Percentiles rank a stretch among this genome's conserved stretches.
These are phyloP conservation scores for Coemansia sp. DNA, from an alignment of 192 early-diverging fungal species.

Conservation along the genomic window DNA sequence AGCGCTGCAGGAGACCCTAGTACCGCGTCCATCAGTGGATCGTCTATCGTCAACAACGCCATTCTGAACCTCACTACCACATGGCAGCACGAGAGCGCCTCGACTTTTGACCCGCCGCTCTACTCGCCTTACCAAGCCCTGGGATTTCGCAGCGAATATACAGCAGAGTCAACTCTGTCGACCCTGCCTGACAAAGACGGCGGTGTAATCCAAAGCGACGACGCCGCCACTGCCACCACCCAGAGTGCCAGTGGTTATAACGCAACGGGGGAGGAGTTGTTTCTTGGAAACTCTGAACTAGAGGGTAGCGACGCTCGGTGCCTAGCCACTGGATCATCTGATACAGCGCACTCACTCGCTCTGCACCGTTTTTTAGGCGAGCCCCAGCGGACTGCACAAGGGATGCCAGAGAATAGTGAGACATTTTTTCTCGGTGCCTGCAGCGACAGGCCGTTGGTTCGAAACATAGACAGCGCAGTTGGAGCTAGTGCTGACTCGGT, in stretches of 20 bases:
- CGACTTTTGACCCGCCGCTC: constrained; percentile 14
- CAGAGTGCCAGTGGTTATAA: neutral
- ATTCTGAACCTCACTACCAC: constrained; percentile 37
- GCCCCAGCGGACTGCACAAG: constrained; percentile 28
- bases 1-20: neutral
- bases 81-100: constrained; percentile 21
- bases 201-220: neutral
- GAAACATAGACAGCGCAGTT: neutral
- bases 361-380: constrained; percentile 41
- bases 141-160: constrained; percentile 16
- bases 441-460: neutral
- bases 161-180: constrained; percentile 2
- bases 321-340: neutral
- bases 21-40: constrained; percentile 20
- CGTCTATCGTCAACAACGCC: constrained; percentile 46
- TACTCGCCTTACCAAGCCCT: constrained; percentile 17
- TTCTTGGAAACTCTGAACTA: neutral
- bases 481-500: neutral
- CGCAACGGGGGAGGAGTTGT: neutral
- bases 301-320: neutral
- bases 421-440: neutral
- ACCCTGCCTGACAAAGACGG: neutral
- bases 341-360: constrained; percentile 2
- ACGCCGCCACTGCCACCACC: neutral
- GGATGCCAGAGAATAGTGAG: constrained; percentile 12